Base-by-base conservation (phyloP, 2,329 filamentous ascomycete species). In the Aureobasidium melanogenum region DNA sequence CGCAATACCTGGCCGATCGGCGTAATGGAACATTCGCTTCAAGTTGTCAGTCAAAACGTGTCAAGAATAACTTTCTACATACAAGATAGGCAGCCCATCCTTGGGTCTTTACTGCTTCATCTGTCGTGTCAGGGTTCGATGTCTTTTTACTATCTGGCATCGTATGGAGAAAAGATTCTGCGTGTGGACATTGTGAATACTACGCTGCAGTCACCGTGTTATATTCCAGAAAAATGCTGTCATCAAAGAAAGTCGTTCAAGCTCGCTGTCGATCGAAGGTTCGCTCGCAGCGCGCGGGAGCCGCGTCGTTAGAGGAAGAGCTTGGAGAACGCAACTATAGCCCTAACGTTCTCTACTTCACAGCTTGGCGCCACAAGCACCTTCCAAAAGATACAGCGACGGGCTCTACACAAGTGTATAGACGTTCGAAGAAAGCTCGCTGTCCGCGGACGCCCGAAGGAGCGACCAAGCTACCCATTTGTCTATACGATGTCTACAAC, bases 61-160 rank as follows among this genome's bases (percentile, higher is more conserved):
- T 30, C 28, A 30, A 8, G 8, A 30, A 8, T 8, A 30, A 5
- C 28, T 5, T 30, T 30, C 28, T 28, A 39, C 50, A 10, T n/a
- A 52, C 50, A 39, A 56, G 44, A 32, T 44, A 56, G 12, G 52
- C 52, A 30, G 52, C 30, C 52, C 52, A 56, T 34, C 52, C 52
- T 44, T 41, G 36, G 15, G 38, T 26, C 19, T 44, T 56, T 34
- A 39, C 52, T 30, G 26, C 19, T 17, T 44, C 38, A 2, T 10
- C 24, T 22, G 26, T 39, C 5, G 17, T 24, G 36, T 32, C 12
- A 14, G 38, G 19, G 14, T 22, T 28, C 6, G 52, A 22, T 34
- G 38, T 39, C 32, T 56, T 56, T 24, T 30, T 19, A n/a, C 34
- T 34, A 24, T 56, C 52, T 17, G 52, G 32, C 52, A 56, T 44